Evolutionary conservation across 352 stramenopile species (phyloP).

Genomic region (Phytophthora sojae): DNA sequence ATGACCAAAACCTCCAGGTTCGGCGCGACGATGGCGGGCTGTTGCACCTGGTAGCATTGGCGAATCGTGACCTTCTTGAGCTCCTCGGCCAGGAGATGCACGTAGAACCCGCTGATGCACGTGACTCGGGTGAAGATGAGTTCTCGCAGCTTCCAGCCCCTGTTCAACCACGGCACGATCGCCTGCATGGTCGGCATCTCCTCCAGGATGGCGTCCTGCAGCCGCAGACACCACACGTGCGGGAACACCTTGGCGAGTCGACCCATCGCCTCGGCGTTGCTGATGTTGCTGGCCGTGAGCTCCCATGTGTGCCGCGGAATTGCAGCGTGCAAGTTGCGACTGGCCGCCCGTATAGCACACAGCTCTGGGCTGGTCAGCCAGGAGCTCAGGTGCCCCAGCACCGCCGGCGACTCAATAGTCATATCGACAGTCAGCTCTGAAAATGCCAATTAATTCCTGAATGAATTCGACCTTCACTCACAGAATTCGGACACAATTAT

Average conservation of each 20-base stretch:
- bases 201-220: conserved; percentile 44
- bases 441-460: background rate
- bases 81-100: conserved; percentile 49
- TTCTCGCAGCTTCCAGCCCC: conserved; percentile 44
- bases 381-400: conserved; percentile 52
- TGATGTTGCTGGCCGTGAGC: conserved; percentile 44
- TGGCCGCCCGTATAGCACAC: conserved; percentile 42
- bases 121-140: conserved; percentile 58
- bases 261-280: conserved; percentile 32
- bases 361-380: conserved; percentile 61
- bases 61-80: conserved; percentile 58
- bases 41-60: conserved; percentile 70
- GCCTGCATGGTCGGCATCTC: conserved; percentile 40
- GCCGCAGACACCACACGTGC: conserved; percentile 44
- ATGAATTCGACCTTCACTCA: conserved; percentile 1
- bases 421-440: conserved; percentile 9
- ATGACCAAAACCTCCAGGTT: conserved; percentile 50
- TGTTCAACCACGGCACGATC: conserved; percentile 40
- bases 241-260: conserved; percentile 47
- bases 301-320: conserved; percentile 55
- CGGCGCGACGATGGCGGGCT: conserved; percentile 45
- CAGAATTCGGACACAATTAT: background rate
- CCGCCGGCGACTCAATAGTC: conserved; percentile 34
- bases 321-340: conserved; percentile 27
- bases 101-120: conserved; percentile 52